Evolutionary conservation across 257 asterid species (phyloP).

Genomic region (Datura wrightii): DNA sequence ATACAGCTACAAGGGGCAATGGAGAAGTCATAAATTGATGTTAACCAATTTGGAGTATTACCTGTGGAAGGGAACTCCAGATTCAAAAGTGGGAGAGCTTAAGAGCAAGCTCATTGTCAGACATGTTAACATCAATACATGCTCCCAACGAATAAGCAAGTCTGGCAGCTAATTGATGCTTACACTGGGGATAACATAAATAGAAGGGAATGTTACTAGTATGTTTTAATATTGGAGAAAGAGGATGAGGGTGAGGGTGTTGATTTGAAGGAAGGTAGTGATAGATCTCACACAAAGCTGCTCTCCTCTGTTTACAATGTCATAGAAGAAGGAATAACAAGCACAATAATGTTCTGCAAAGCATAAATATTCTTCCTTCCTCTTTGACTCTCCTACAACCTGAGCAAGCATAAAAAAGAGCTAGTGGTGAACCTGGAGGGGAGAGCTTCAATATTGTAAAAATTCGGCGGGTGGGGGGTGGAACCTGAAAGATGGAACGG

Average conservation of each 20-base stretch:
- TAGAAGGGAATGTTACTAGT: not conserved
- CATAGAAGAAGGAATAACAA: conserved; percentile 93
- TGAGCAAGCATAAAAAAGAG: conserved; percentile 22
- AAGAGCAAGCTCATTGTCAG: conserved; percentile 82
- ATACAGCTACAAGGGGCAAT: too few species aligned
- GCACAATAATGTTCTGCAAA: conserved; percentile 80
- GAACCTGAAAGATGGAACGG: conserved; percentile 78
- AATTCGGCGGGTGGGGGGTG: too few species aligned
- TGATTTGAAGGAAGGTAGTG: not conserved
- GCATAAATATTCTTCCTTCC: conserved; percentile 84
- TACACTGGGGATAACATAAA: conserved; percentile 58
- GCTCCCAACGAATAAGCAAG: conserved; percentile 75
- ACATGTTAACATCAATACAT: conserved; percentile 60
- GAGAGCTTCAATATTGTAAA: not conserved
- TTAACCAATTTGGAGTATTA: not conserved
- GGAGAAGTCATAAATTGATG: not conserved
- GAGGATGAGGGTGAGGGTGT: too few species aligned
- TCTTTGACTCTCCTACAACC: conserved; percentile 89
- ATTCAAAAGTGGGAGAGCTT: conserved; percentile 64
- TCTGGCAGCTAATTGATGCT: conserved; percentile 96
- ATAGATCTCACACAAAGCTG: conserved; percentile 77
- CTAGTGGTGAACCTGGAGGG: too few species aligned
- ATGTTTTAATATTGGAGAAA: not conserved
- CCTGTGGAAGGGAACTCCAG: not conserved
- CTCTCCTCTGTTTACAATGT: conserved; percentile 88